Base-by-base conservation (phyloP, 1,139 yeast species). In the Meyerozyma guilliermondii region DNA sequence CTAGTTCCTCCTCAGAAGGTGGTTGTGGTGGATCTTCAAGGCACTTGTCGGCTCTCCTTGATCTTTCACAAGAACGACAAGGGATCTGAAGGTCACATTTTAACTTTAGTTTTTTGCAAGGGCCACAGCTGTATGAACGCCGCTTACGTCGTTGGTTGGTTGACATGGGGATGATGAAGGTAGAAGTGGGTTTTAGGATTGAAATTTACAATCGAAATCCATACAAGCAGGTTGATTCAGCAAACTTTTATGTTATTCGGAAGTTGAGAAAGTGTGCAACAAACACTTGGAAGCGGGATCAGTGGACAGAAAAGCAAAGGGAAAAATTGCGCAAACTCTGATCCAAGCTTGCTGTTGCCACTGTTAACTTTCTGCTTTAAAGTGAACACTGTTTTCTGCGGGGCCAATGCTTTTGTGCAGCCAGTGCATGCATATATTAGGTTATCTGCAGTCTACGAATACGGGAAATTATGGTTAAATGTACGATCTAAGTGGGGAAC, bases 91-190 rank as follows among this genome's bases (percentile, higher is more conserved):
- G 65, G 48, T 78, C 80, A 58, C 83, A 78, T 49, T 75, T 76
- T 49, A 76, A 73, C 54, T 78, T 78, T 41, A 74, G 68, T 24
- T 63, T 55, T 51, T 75, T 76, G 51, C 83, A 78, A 3, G 80
- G 80, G 0, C 81, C 82, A 56, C 83, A 78, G 44, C 76, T 73
- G 52, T 78, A 78, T 26, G 79, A 72, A 43, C 82, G 60, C 49
- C 83, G 61, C 45, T 64, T 66, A 35, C 71, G 51, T 47, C 63
- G 65, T 11, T 47, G 43, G 40, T 49, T 45, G 24, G 38, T 22
- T 26, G 29, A 17, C 36, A 33, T 33, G 33, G 22, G 22, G 33
- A 29, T 14, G 14, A 9, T 26, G 28, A n/a, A n/a, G 13, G 13
- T 11, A 7, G 28, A 26, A 11, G 11, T 2, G 28, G 11, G 11